These are phyloP conservation scores for Cryptosporidium parvum DNA, from an alignment of 169 alveolate species.

Conservation along the genomic window DNA sequence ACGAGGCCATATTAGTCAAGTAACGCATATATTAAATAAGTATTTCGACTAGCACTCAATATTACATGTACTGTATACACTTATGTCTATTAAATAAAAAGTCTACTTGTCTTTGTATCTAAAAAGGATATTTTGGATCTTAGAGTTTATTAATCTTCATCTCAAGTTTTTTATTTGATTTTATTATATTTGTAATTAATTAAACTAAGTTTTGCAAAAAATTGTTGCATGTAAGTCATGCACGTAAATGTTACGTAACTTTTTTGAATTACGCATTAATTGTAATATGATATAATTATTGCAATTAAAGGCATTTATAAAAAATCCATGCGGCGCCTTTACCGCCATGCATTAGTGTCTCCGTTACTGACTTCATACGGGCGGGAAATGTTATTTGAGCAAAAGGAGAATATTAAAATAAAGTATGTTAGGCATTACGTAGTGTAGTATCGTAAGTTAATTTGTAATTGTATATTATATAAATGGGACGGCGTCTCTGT, in stretches of 20 bases:
- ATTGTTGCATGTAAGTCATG: neutral
- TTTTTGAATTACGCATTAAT: neutral
- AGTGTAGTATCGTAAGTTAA: neutral
- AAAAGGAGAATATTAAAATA: neutral
- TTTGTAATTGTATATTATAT: neutral
- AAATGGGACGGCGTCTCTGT: conserved; percentile 78
- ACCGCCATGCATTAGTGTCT: conserved; percentile 19
- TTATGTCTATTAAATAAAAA: neutral
- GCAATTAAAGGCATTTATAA: neutral
- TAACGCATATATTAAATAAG: neutral
- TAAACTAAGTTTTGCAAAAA: neutral
- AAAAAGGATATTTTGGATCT: conserved; percentile 11
- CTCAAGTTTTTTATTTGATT: neutral
- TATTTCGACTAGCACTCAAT: neutral
- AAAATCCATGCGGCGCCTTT: neutral
- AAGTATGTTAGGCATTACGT: neutral
- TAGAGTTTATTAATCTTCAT: neutral
- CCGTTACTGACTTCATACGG: neutral
- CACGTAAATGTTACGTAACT: neutral
- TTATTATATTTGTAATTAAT: neutral
- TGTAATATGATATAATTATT: neutral
- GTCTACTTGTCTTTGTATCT: conserved; percentile 52
- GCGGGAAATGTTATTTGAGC: neutral
- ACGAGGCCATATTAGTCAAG: neutral
- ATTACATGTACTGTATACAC: neutral